Evolutionary conservation across 306 rosid genomes (phyloP), one percentile per base, ranked within the genome.

Genomic region (Dalbergia oliveri): DNA sequence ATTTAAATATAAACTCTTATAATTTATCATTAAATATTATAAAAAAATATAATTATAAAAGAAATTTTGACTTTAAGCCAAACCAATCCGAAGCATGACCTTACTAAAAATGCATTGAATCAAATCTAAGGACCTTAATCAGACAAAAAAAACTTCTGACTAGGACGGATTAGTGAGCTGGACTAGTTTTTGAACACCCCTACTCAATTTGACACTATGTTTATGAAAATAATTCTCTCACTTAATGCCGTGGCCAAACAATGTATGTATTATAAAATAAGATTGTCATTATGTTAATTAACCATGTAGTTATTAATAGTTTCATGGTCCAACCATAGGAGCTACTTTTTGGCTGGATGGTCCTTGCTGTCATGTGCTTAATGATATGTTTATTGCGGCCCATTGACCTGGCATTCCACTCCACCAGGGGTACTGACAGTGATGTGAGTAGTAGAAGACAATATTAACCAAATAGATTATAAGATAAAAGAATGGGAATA

Each of bases 371-470:
- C 53, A 76, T 67, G 73, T 82, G 83, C 79, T 66, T 50, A 53
- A 69, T 81, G 69, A 66, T 63, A 81, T 67, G 75, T 64, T 76
- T 70, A 82, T 83, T 69, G 89, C 72, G 66, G 75, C 81, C 87
- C 82, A 73, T 85, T 88, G 89, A 91, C 83, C 89, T 86, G 93
- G 90, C 84, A 88, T 86, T 86, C 90, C 93, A 86, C 97, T 88
- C 79, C 86, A 80, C 85, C 16, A 8, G 47, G 47, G 71, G 69
- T 82, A 78, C 0, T 71, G 97, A 90, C 53, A 75, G 84, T 16
- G 91, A 92, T 85, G 90, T 88, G 88, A 92, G 94, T 90, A 79
- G 82, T 66, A 87, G 81, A 66, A 84, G 93, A 92, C 97, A 88
- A 87, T 69, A 35, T 6, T 4, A 73, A 84, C 68, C 84, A 82